Evolutionary conservation across 2,329 filamentous ascomycete genomes (phyloP), one percentile per base, ranked within the genome.

Genomic region (Pseudopithomyces chartarum): DNA sequence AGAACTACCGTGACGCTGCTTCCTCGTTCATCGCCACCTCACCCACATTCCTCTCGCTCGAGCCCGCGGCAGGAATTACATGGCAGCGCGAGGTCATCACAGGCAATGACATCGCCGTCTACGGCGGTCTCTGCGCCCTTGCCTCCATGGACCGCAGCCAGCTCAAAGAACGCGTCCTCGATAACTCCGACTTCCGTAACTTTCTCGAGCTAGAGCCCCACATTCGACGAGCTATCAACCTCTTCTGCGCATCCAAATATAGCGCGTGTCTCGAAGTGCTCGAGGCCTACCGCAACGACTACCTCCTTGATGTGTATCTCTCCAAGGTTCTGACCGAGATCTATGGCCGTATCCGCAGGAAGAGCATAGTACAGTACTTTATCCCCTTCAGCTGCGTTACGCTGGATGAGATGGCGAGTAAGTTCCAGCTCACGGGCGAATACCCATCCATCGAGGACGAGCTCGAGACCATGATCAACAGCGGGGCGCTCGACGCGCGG

Each of bases 131-230:
- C 22, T 89, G 94, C 62, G 91, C 95, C 6, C 84, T 99, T 22
- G 94, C 94, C 23, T 92, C 91, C 1, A 96, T 98, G 90, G 85
- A 90, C 57, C 87, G 95, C 46, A 80, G 82, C 7, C 87, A 91
- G 59, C 82, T 99, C 20, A 90, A 95, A 73, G 79, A 78, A 6
- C 81, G 82, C 6, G 92, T 98, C 2, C 84, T 99, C 0, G 91
- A 95, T 36, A 96, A 92, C 52, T 94, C 90, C 70, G 80, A 83
- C 11, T 99, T 99, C 79, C 89, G 95, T 51, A 87, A 85, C 44
- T 97, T 95, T 71, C 84, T 99, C 13, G 95, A 98, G 74, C 84
- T 96, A 0, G 95, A 98, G 76, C 92, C 94, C 3, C 94, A 98
- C 69, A 90, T 99, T 60, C 90, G 95, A 61, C 93, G 93, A 56